phyloP scores from a whole-genome alignment of 768 basidiomycete genomes.

The Mycena filopes region DNA sequence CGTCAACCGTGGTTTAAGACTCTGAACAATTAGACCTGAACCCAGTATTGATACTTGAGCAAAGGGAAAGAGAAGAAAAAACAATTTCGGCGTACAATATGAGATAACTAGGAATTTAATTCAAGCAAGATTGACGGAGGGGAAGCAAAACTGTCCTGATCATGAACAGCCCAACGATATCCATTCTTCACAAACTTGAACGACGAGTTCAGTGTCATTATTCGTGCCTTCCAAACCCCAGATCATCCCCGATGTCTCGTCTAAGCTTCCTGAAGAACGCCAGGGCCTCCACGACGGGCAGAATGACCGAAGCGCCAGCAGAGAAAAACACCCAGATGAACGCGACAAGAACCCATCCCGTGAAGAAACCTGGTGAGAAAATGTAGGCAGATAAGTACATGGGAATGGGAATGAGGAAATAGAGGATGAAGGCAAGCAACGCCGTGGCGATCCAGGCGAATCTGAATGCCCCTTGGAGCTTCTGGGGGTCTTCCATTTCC shows the following conservation, averaged over 20 bases:
- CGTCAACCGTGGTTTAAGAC: no score
- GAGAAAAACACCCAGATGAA: slow-evolving; percentile 26
- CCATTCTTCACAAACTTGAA: no score
- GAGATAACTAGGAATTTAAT: no score
- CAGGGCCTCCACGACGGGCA: slow-evolving; percentile 20
- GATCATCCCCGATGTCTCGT: slow-evolving; percentile 6
- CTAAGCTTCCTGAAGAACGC: slow-evolving; percentile 15
- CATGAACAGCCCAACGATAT: no score
- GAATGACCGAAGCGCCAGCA: slow-evolving; percentile 8
- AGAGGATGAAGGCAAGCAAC: slow-evolving; percentile 12
- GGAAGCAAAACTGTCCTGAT: no score
- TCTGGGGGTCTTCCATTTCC: slow-evolving; percentile 5
- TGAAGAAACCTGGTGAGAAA: slow-evolving; percentile 20
- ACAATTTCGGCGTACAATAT: no score
- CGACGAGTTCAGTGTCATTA: no score
- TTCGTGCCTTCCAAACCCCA: neutral
- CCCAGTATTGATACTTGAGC: no score
- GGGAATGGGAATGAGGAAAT: slow-evolving; percentile 23
- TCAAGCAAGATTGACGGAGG: no score
- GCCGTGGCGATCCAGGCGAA: slow-evolving; percentile 16
- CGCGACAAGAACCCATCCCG: slow-evolving; percentile 23
- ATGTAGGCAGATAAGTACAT: slow-evolving; percentile 23
- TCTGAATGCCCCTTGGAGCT: slow-evolving; percentile 8
- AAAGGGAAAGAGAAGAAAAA: no score
- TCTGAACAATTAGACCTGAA: no score